A percentile compares a stretch with the other conserved stretches of the same genome.
Evolutionary conservation across 441 rosid species (phyloP).

Genomic region (Macaranga tanarius): DNA sequence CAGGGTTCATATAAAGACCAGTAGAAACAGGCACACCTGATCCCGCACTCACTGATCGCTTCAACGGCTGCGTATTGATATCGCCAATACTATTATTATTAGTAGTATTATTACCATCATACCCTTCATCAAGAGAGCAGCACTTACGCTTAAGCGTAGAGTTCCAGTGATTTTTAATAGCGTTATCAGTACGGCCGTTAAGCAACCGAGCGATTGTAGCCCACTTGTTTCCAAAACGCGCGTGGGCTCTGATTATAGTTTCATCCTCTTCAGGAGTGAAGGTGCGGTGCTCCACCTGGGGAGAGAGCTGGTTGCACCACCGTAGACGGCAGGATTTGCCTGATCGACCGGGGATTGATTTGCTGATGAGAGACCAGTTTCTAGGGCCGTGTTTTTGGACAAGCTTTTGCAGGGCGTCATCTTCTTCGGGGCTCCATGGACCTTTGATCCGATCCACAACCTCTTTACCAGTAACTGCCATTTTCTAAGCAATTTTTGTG

Average conservation of each 20-base stretch:
- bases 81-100: neutral
- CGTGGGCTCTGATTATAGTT: constrained; percentile 58
- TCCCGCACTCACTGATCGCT: constrained; percentile 62
- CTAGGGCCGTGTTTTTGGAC: constrained; percentile 63
- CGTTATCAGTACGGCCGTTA: constrained; percentile 77
- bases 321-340: constrained; percentile 76
- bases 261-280: constrained; percentile 68
- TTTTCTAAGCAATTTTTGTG: neutral
- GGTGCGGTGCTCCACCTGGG: constrained; percentile 72
- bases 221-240: constrained; percentile 75
- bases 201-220: constrained; percentile 75
- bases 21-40: constrained; percentile 44
- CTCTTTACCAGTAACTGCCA: constrained; percentile 45
- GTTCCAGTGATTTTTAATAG: constrained; percentile 84
- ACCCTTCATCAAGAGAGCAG: constrained; percentile 30
- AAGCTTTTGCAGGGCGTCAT: constrained; percentile 54
- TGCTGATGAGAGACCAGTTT: constrained; percentile 77
- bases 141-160: constrained; percentile 72
- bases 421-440: constrained; percentile 84
- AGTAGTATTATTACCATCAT: constrained; percentile 25
- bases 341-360: constrained; percentile 70
- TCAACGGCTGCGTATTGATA: constrained; percentile 39
- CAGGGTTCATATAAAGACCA: constrained; percentile 53
- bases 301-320: constrained; percentile 86
- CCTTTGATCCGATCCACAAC: constrained; percentile 70